These are phyloP conservation scores for Jimgerdemannia flammicorona DNA, from an alignment of 192 early-diverging fungal species.

Conservation along the genomic window DNA sequence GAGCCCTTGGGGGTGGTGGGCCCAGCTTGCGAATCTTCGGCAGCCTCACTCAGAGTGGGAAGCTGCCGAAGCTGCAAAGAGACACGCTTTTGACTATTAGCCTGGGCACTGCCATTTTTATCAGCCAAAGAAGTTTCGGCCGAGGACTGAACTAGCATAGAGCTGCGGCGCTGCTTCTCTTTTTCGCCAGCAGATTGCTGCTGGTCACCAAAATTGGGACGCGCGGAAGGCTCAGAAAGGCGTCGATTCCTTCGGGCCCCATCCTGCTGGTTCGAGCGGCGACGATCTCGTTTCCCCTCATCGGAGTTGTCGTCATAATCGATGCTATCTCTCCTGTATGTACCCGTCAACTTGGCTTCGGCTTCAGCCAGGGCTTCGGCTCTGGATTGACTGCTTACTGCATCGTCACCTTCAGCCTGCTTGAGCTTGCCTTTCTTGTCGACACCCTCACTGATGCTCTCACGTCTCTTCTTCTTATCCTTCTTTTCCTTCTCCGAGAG, in stretches of 20 bases:
- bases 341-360: conserved; percentile 38
- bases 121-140: neutral
- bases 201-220: neutral
- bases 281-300: conserved; percentile 14
- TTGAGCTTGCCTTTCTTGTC: neutral
- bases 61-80: conserved; percentile 13
- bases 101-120: neutral
- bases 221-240: conserved; percentile 19
- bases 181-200: conserved; percentile 6
- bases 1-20: neutral
- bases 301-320: conserved; percentile 15
- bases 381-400: conserved; percentile 15
- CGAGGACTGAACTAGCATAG: neutral
- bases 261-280: neutral
- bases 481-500: neutral
- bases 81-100: conserved; percentile 3
- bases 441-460: neutral
- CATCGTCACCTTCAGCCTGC: conserved; percentile 10
- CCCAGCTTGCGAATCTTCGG: conserved; percentile 15
- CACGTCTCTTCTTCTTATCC: neutral
- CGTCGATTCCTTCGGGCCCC: conserved; percentile 6
- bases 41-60: conserved; percentile 19
- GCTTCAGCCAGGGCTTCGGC: conserved; percentile 32
- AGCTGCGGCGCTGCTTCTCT: neutral
- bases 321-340: conserved; percentile 16